phyloP scores from a whole-genome alignment of 1,284 basidiomycete species.

The Phlebopus sp. region DNA sequence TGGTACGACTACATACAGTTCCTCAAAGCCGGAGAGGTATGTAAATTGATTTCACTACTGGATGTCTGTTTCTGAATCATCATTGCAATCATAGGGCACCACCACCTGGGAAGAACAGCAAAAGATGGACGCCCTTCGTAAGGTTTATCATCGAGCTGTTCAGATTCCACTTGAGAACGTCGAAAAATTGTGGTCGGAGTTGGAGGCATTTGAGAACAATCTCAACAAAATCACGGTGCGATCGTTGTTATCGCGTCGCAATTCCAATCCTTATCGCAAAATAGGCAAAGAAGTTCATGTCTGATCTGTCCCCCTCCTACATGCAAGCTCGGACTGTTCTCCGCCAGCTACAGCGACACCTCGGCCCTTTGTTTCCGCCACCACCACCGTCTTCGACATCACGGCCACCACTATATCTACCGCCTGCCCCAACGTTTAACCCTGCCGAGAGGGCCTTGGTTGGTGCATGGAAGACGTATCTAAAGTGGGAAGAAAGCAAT shows the following conservation, averaged over 20 bases:
- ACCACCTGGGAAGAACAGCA: slow-evolving; percentile 95
- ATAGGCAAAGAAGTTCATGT: slow-evolving; percentile 91
- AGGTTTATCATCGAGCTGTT: slow-evolving; percentile 91
- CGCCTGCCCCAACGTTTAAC: slow-evolving; percentile 73
- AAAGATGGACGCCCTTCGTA: slow-evolving; percentile 91
- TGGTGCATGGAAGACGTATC: slow-evolving; percentile 85
- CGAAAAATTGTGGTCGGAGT: slow-evolving; percentile 92
- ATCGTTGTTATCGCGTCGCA: slow-evolving; percentile 1
- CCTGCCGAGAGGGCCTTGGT: slow-evolving; percentile 72
- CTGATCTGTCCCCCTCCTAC: slow-evolving; percentile 78
- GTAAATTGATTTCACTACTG: slow-evolving; percentile 19
- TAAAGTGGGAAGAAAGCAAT: slow-evolving; percentile 96
- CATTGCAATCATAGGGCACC: slow-evolving; percentile 46
- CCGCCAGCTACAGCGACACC: slow-evolving; percentile 78
- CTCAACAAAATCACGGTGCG: slow-evolving; percentile 86
- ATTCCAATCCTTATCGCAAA: slow-evolving; percentile 10
- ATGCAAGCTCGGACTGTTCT: slow-evolving; percentile 94
- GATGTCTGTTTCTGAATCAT: slow-evolving; percentile 5
- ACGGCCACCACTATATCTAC: slow-evolving; percentile 58
- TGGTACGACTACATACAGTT: slow-evolving; percentile 84
- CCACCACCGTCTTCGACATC: slow-evolving; percentile 39
- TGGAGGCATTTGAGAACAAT: slow-evolving; percentile 89
- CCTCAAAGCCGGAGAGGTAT: slow-evolving; percentile 74
- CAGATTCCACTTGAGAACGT: slow-evolving; percentile 93
- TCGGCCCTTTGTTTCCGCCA: slow-evolving; percentile 60